These are phyloP conservation scores for Aquilaria agallochum DNA, from an alignment of 441 rosid species.

Conservation along the genomic window DNA sequence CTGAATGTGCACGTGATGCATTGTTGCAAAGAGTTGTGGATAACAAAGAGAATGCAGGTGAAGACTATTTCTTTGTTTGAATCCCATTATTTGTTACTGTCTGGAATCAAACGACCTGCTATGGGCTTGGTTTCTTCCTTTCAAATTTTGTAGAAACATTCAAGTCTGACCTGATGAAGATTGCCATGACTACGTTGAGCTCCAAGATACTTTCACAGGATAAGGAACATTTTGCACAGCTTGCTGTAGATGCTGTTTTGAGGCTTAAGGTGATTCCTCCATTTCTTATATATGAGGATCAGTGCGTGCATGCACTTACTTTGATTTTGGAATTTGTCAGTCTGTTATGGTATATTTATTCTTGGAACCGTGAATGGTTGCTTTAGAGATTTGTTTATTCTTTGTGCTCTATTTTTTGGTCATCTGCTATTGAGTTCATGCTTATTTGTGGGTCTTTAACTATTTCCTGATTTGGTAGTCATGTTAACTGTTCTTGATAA, in stretches of 20 bases:
- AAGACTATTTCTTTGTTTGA: neutral
- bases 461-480: neutral
- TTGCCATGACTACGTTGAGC: conserved; percentile 90
- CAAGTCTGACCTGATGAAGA: conserved; percentile 79
- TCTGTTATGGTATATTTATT: too few relatives aligned
- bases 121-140: neutral
- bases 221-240: conserved; percentile 84
- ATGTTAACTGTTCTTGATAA: neutral
- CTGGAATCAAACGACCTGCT: neutral
- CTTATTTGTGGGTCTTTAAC: neutral
- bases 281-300: neutral
- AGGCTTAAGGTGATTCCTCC: conserved; percentile 69
- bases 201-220: conserved; percentile 94
- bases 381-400: too few relatives aligned
- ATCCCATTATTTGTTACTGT: neutral
- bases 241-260: conserved; percentile 96
- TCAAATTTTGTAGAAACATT: conserved; percentile 67
- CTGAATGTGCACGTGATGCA: conserved; percentile 92
- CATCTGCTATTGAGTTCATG: too few relatives aligned
- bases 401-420: too few relatives aligned
- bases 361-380: too few relatives aligned
- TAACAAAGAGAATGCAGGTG: conserved; percentile 87
- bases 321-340: too few relatives aligned
- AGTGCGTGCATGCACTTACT: too few relatives aligned
- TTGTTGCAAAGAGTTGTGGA: conserved; percentile 66